phyloP scores from a whole-genome alignment of 768 basidiomycete genomes.

The Pholiota conissans region DNA sequence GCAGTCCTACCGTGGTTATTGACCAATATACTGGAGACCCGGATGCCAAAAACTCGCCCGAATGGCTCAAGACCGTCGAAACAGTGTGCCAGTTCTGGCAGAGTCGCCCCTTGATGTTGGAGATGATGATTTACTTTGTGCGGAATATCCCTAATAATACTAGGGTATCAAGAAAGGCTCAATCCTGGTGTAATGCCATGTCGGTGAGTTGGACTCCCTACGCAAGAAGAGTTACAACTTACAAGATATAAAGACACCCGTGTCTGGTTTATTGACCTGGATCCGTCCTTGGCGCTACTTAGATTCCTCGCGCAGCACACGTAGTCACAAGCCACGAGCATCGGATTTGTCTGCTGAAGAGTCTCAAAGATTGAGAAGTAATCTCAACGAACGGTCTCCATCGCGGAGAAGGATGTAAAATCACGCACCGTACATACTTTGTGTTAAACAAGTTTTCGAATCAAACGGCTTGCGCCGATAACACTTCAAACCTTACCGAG shows the following conservation, averaged over 20 bases:
- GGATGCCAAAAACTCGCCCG: neutral
- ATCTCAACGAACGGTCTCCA: neutral
- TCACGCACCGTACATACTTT: neutral
- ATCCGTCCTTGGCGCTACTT: neutral
- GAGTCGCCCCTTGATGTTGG: conserved; percentile 3
- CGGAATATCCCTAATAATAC: neutral
- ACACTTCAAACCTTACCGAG: too few relatives aligned
- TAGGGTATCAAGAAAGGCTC: too few relatives aligned
- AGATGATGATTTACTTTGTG: conserved; percentile 6
- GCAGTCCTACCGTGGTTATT: too few relatives aligned
- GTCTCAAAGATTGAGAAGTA: neutral
- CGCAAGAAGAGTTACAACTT: neutral
- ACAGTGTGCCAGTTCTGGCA: conserved; percentile 5
- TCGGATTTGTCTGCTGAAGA: neutral
- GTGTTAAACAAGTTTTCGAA: neutral
- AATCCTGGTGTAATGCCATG: too few relatives aligned
- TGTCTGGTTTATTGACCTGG: neutral
- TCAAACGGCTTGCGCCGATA: neutral
- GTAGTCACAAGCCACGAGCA: neutral
- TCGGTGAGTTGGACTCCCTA: too few relatives aligned
- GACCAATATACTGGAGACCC: too few relatives aligned
- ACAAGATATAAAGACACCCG: neutral
- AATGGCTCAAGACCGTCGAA: neutral
- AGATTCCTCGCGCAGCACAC: neutral
- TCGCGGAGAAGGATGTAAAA: neutral